These are phyloP conservation scores for Cynara cardunculus DNA, from an alignment of 129 eudicot genomes.

Conservation along the genomic window DNA sequence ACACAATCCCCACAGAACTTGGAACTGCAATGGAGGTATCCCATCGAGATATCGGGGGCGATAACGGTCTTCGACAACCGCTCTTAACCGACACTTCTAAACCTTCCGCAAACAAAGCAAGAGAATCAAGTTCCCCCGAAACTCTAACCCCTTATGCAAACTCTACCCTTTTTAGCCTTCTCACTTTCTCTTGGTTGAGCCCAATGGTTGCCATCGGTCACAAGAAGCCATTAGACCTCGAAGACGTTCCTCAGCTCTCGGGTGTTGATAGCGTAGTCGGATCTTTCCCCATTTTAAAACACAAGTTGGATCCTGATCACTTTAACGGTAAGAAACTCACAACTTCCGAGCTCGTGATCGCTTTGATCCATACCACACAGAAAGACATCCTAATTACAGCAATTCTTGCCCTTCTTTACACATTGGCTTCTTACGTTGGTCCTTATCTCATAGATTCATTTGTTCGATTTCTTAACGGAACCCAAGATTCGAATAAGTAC, in stretches of 20 bases:
- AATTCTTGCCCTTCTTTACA: slow-evolving; percentile 40
- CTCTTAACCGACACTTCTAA: slow-evolving; percentile 27
- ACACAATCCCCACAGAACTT: not conserved
- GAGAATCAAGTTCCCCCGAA: slow-evolving; percentile 33
- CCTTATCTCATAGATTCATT: slow-evolving; percentile 82
- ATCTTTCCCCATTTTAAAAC: slow-evolving; percentile 46
- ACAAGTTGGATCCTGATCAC: slow-evolving; percentile 26
- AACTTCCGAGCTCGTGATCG: slow-evolving; percentile 52
- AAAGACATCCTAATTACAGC: slow-evolving; percentile 57
- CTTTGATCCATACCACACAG: slow-evolving; percentile 55
- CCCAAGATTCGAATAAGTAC: slow-evolving; percentile 24
- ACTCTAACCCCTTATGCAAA: slow-evolving; percentile 49
- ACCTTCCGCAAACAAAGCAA: not conserved
- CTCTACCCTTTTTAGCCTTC: slow-evolving; percentile 47
- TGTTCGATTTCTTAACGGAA: slow-evolving; percentile 68
- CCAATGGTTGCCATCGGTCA: slow-evolving; percentile 61
- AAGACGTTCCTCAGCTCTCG: slow-evolving; percentile 77
- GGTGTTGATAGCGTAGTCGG: slow-evolving; percentile 51
- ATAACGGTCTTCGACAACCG: slow-evolving; percentile 44
- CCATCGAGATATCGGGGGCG: slow-evolving; percentile 34
- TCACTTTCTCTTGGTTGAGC: slow-evolving; percentile 81
- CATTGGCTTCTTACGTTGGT: slow-evolving; percentile 75
- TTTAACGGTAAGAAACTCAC: slow-evolving; percentile 33
- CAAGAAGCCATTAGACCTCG: slow-evolving; percentile 65
- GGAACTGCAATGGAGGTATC: slow-evolving; percentile 47